These are phyloP conservation scores for Ricinus communis DNA, from an alignment of 345 rosid species.

Conservation along the genomic window DNA sequence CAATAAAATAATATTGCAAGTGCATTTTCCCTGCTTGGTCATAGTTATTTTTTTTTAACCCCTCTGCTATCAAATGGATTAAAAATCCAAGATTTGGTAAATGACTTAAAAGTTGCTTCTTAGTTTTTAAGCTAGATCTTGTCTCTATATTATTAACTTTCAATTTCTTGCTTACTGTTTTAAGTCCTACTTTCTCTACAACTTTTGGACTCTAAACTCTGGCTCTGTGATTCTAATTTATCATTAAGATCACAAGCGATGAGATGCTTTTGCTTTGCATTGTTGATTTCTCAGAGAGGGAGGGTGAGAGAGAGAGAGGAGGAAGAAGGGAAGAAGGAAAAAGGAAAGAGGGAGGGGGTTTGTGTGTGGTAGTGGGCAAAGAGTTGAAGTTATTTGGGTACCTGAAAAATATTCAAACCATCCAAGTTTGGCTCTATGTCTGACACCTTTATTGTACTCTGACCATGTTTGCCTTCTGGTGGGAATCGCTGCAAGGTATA, in stretches of 20 bases:
- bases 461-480: conserved; percentile 38
- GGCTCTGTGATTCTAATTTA: not conserved
- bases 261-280: not conserved
- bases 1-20: not conserved
- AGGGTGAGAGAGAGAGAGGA: not conserved
- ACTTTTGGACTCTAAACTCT: too few relatives aligned
- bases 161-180: conserved; percentile 1
- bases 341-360: not conserved
- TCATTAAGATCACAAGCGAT: not conserved
- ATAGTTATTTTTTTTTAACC: not conserved
- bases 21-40: not conserved
- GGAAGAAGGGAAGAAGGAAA: not conserved
- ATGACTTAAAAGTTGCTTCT: not conserved
- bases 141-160: not conserved
- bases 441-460: conserved; percentile 36
- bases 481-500: conserved; percentile 47
- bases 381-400: conserved; percentile 7
- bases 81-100: not conserved
- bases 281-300: not conserved
- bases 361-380: not conserved
- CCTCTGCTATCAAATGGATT: not conserved
- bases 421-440: conserved; percentile 47
- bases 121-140: not conserved
- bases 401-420: conserved; percentile 41
- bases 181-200: not conserved